Evolutionary conservation across 2,329 filamentous ascomycete species (phyloP), one percentile per base, ranked within the genome.

Genomic region (Nemania sp.): DNA sequence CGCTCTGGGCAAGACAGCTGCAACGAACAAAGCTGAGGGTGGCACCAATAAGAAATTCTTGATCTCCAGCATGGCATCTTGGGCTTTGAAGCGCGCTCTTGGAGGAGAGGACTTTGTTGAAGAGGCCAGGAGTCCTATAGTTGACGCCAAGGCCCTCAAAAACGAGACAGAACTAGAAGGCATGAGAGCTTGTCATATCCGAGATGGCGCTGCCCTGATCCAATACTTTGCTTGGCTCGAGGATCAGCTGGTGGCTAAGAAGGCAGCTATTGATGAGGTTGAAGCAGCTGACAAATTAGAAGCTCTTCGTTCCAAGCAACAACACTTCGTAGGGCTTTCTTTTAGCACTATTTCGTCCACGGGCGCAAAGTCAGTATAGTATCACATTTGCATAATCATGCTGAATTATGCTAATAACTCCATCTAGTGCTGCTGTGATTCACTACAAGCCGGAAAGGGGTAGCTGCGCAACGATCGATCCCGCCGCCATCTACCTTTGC

Each of bases 181-280:
- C 56, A 97, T 99, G 94, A 84, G 91, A 57, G 83, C 89, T 52
- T 97, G 94, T 68, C 94, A 99, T 69, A 84, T 97, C 62, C 86
- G 94, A 60, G 94, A 99, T 66, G 94, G 94, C 41, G 91, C 91
- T 41, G 93, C 94, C 2, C 73, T 97, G 57, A 92, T 85, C 51
- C 86, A 96, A 69, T 99, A 91, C 71, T 97, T 99, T 71, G 91
- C 94, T 11, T 99, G 94, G 94, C 81, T 99, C 3, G 94, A 99
- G 71, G 83, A 97, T 65, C 88, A 97, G 67, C 77, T 99, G 20
- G 69, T 90, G 54, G 83, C 80, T 61, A 86, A 93, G 70, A 88
- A 88, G 58, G 81, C 80, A 1, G 80, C 77, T 3, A 73, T 99
- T 6, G 91, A 97, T 66, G 94, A 99, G 70, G 91, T 97, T 2